Conservation (phyloP, 495 filamentous ascomycete species). For the Collariella sp. region DNA sequence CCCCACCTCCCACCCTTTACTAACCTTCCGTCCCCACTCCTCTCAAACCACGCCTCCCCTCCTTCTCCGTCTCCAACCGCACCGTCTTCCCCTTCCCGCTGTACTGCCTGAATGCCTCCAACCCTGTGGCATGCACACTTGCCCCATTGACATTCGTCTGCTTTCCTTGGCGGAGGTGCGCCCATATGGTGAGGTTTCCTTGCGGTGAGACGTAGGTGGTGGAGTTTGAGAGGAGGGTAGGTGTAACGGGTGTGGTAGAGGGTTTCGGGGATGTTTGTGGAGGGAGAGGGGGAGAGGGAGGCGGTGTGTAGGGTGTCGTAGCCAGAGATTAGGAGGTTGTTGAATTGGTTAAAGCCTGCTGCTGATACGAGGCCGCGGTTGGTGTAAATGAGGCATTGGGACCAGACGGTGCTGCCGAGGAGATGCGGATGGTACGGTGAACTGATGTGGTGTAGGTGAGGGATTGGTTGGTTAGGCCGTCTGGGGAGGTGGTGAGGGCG, state of each 20-base stretch:
- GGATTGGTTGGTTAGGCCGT: conserved; percentile 53
- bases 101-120: conserved; percentile 38
- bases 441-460: conserved; percentile 52
- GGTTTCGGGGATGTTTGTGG: not conserved
- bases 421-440: conserved; percentile 46
- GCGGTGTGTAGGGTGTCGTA: conserved; percentile 37
- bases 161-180: conserved; percentile 51
- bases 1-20: conserved; percentile 44
- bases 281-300: conserved; percentile 14
- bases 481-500: conserved; percentile 33
- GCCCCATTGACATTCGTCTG: conserved; percentile 43
- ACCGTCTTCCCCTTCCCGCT: conserved; percentile 25
- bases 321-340: conserved; percentile 54
- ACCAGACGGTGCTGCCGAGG: conserved; percentile 50
- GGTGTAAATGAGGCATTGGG: conserved; percentile 49
- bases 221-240: conserved; percentile 56
- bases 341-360: conserved; percentile 54
- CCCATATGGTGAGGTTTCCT: conserved; percentile 53
- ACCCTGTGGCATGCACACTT: conserved; percentile 52
- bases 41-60: conserved; percentile 48
- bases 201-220: conserved; percentile 37
- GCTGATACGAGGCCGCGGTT: conserved; percentile 53
- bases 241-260: conserved; percentile 41
- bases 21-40: conserved; percentile 37
- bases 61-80: conserved; percentile 43